Evolutionary conservation across 2,329 filamentous ascomycete species (phyloP).

Genomic region (Monosporascus sp.): DNA sequence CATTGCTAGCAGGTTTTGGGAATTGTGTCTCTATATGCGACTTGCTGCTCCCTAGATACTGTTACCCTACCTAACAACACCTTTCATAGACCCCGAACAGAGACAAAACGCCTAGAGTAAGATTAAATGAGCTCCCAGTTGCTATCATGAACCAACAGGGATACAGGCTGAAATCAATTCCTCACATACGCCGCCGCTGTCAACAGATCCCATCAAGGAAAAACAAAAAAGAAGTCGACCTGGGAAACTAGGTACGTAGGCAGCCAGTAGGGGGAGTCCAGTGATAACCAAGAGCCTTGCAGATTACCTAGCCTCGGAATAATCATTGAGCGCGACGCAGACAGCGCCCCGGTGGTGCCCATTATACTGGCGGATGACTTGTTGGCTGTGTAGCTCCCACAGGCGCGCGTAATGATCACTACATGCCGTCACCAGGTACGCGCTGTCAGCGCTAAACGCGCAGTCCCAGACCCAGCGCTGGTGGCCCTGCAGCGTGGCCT

Average conservation of each 20-base stretch:
- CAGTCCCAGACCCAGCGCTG: slow-evolving; percentile 98
- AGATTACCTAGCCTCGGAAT: slow-evolving; percentile 50
- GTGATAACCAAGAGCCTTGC: no score
- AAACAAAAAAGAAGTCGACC: neutral
- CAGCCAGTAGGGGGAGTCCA: no score
- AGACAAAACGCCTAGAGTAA: no score
- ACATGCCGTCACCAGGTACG: slow-evolving; percentile 88
- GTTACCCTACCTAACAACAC: no score
- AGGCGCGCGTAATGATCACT: slow-evolving; percentile 89
- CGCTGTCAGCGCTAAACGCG: slow-evolving; percentile 87
- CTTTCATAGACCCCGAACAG: no score
- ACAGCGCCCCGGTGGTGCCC: slow-evolving; percentile 89
- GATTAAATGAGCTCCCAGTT: no score
- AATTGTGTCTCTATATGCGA: no score
- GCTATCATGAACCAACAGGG: neutral
- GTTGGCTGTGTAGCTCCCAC: slow-evolving; percentile 83
- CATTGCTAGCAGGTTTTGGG: no score
- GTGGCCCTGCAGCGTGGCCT: slow-evolving; percentile 83
- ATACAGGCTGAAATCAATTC: neutral
- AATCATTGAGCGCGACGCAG: slow-evolving; percentile 89
- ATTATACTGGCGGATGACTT: slow-evolving; percentile 91
- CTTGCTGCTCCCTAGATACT: no score
- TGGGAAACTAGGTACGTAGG: no score
- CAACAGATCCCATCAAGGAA: neutral
- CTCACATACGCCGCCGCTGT: neutral